Evolutionary conservation across 257 asterid species (phyloP).

Genomic region (Solanum virginianum): DNA sequence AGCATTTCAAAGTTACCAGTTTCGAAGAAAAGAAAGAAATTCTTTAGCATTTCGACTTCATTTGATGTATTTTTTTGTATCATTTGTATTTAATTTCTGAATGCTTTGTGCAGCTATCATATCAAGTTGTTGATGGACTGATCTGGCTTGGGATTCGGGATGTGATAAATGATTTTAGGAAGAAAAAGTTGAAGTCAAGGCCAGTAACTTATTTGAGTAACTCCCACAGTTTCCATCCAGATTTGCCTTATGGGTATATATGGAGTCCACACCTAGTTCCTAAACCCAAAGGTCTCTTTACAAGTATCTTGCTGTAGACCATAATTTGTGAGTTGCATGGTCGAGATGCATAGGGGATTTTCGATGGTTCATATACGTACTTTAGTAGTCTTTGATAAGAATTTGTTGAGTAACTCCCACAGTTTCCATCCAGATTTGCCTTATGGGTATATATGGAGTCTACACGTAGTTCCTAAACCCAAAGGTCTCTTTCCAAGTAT

Average conservation of each 20-base stretch:
- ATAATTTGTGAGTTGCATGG: not conserved
- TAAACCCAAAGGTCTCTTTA: conserved; percentile 66
- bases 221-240: conserved; percentile 33
- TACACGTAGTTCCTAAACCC: conserved; percentile 90
- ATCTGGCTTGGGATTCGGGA: conserved; percentile 94
- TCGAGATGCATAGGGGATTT: not conserved
- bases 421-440: conserved; percentile 43
- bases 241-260: conserved; percentile 68
- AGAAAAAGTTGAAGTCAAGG: conserved; percentile 62
- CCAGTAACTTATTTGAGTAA: conserved; percentile 73
- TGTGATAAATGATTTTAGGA: conserved; percentile 79
- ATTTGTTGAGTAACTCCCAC: conserved; percentile 39
- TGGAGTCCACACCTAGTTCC: conserved; percentile 98
- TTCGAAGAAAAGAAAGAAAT: not conserved
- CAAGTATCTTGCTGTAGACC: not conserved
- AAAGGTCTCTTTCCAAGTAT: conserved; percentile 32
- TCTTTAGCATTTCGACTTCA: conserved; percentile 1
- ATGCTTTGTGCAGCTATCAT: conserved; percentile 48
- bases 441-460: conserved; percentile 90
- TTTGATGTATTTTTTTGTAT: not conserved
- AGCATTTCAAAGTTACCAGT: not conserved
- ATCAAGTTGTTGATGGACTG: conserved; percentile 76
- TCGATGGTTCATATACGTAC: not conserved
- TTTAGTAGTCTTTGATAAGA: not conserved
- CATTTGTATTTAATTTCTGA: not conserved